Evolutionary conservation across 2,329 filamentous ascomycete genomes (phyloP), one percentile per base, ranked within the genome.

Genomic region (Trichoderma guizhouense): DNA sequence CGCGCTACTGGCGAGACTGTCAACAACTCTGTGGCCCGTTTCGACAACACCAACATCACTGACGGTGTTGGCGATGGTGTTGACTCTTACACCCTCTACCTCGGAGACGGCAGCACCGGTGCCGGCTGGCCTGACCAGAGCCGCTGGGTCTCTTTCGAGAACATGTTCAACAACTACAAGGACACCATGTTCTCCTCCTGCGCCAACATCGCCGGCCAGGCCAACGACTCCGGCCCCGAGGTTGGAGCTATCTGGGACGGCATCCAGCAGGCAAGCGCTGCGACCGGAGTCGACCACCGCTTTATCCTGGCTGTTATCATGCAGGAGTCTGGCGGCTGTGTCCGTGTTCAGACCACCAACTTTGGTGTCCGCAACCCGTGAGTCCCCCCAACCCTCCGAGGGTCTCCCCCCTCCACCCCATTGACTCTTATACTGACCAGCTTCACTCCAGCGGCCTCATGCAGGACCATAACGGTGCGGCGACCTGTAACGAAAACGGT

Each of bases 321-420:
- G 78, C 83, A 85, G 73, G 83, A 85, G 74, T 83, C 80, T 73
- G 80, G 80, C 71, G 83, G 83, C 65, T 84, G 83, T 75, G 82
- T 84, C 24, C 82, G 83, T 28, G 82, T 80, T 28, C 76, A 73
- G 2, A 83, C 82, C 24, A 83, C 82, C 64, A 76, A 81, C 77
- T 79, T 82, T 74, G 81, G 81, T n/a, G 81, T 84, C 34, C 73
- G 72, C 72, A 85, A 85, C 77, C 83, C 83, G 34, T 36, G 6
- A 36, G 34, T 36, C 14, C 14, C 34, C 34, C 14, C 6, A 36
- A 36, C 34, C 34, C 34, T 36, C 34, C 34, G 34, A 36, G 34
- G 34, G 34, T 36, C 34, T 15, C 34, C 34, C 34, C 34, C 34
- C 34, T 36, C 34, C 0, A 15, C 34, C 6, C 34, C 34, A 36